Base-by-base conservation (phyloP, 2,329 filamentous ascomycete genomes). In the Alternaria conjuncta region DNA sequence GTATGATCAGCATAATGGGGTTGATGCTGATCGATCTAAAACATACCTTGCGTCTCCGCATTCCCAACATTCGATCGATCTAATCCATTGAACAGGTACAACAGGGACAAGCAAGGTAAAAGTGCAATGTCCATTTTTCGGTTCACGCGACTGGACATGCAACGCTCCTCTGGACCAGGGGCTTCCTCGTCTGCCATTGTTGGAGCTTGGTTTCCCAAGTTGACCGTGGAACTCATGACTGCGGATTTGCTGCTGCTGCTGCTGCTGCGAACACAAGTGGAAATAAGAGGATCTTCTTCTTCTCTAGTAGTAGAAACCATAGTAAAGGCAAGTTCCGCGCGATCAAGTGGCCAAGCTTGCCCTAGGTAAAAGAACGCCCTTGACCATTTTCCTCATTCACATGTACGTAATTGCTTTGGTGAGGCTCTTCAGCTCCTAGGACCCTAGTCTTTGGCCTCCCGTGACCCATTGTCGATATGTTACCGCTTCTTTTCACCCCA, bases 21-120 rank as follows among this genome's bases (percentile, higher is more conserved):
- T 23, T 44, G 49, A 44, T 46, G n/a, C 26, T n/a, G 36, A 41
- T 41, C 36, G 36, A 41, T 41, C 36, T 41, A 41, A 30, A 25
- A 50, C 68, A 41, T 46, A 70, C 68, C 71, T 65, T 71, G 70
- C 9, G 71, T 74, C 54, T 74, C 69, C n/a, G 72, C 72, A 57
- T 74, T 74, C 0, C 72, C 72, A 13, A 75, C 58, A 43, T 75
- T 75, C 5, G 63, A 70, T 30, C 72, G 61, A 46, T 74, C 71
- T 13, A 73, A 63, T 5, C 71, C 69, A 23, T 75, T 72, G 45
- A 74, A 70, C 18, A 75, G 61, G 47, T 71, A 75, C 2, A 74
- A 30, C 8, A 70, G 50, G 4, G 68, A 70, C 12, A 71, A 51
- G 30, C 69, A 72, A 4, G 68, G 72, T 20, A 74, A 43, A 12